Evolutionary conservation across 352 stramenopile species (phyloP).

Genomic region (Phytophthora ohioensis): DNA sequence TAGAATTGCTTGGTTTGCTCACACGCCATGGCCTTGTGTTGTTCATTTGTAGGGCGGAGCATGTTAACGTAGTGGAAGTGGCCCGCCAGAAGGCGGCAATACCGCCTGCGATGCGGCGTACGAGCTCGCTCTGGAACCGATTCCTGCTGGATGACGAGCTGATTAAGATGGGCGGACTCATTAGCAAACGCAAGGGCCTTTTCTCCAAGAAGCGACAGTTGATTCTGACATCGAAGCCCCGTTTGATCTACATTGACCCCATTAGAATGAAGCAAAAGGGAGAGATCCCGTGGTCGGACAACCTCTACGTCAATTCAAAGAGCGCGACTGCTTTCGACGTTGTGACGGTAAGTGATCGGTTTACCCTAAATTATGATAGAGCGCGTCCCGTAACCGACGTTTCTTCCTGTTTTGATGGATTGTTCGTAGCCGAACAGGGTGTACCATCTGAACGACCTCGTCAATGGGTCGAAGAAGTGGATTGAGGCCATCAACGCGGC

Average conservation of each 20-base stretch:
- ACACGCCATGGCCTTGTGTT: slow-evolving; percentile 4
- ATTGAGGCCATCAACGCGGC: slow-evolving; percentile 89
- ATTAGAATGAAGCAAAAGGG: slow-evolving; percentile 93
- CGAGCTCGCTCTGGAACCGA: slow-evolving; percentile 85
- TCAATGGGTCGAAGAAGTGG: slow-evolving; percentile 92
- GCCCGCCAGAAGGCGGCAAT: slow-evolving; percentile 78
- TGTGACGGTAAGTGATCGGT: slow-evolving; percentile 66
- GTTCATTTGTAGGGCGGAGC: slow-evolving; percentile 39
- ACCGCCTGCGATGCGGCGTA: slow-evolving; percentile 70
- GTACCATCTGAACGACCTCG: slow-evolving; percentile 90
- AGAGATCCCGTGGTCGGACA: slow-evolving; percentile 89
- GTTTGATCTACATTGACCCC: slow-evolving; percentile 91
- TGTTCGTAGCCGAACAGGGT: slow-evolving; percentile 76
- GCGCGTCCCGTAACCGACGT: too few relatives aligned
- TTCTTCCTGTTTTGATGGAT: slow-evolving; percentile 11
- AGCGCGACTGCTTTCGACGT: slow-evolving; percentile 87
- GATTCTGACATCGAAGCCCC: slow-evolving; percentile 86
- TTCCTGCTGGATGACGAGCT: slow-evolving; percentile 90
- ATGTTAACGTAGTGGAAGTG: slow-evolving; percentile 82
- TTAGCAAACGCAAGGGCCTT: slow-evolving; percentile 90
- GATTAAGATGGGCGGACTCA: slow-evolving; percentile 87
- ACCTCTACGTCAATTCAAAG: slow-evolving; percentile 88
- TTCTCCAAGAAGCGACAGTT: slow-evolving; percentile 91
- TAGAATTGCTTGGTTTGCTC: not conserved
- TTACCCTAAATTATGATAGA: not conserved